Evolutionary conservation across 164 flowering plant species (phyloP).

Genomic region (Echeveria elegans): DNA sequence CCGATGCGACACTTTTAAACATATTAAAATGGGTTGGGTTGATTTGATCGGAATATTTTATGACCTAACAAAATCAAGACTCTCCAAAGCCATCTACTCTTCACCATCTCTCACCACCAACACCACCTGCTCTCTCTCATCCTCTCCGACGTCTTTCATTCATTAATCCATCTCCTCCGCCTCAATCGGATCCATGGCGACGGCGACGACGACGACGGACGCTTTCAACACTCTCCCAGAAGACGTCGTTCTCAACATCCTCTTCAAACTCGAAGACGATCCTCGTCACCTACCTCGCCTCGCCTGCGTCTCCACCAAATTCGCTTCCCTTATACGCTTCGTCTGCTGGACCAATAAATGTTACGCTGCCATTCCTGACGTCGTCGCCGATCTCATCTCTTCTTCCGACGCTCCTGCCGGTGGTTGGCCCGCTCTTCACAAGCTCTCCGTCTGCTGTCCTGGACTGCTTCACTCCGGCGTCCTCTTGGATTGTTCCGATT

Average conservation of each 20-base stretch:
- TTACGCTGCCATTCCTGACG: slow-evolving; percentile 41
- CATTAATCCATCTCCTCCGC: no score
- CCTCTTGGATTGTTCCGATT: slow-evolving; percentile 77
- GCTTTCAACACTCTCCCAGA: slow-evolving; percentile 35
- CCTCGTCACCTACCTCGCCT: slow-evolving; percentile 71
- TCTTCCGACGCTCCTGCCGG: slow-evolving; percentile 29
- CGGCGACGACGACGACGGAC: no score
- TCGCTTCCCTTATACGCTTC: slow-evolving; percentile 43
- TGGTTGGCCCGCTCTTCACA: slow-evolving; percentile 72
- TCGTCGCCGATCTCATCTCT: slow-evolving; percentile 54
- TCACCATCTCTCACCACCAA: no score
- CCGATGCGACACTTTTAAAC: no score
- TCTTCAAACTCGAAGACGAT: slow-evolving; percentile 71
- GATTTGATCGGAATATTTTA: no score
- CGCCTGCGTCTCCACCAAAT: slow-evolving; percentile 72
- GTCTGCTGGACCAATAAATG: slow-evolving; percentile 60
- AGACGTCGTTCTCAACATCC: slow-evolving; percentile 61
- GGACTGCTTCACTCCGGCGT: slow-evolving; percentile 82
- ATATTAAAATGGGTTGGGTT: no score
- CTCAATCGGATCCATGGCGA: no score
- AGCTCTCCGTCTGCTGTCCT: slow-evolving; percentile 87
- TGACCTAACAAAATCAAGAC: no score
- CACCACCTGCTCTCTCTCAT: no score
- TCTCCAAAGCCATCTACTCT: no score
- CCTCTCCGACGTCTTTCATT: no score